Evolutionary conservation across 208 protist species (phyloP).

Genomic region (Trypanosoma caninum): DNA sequence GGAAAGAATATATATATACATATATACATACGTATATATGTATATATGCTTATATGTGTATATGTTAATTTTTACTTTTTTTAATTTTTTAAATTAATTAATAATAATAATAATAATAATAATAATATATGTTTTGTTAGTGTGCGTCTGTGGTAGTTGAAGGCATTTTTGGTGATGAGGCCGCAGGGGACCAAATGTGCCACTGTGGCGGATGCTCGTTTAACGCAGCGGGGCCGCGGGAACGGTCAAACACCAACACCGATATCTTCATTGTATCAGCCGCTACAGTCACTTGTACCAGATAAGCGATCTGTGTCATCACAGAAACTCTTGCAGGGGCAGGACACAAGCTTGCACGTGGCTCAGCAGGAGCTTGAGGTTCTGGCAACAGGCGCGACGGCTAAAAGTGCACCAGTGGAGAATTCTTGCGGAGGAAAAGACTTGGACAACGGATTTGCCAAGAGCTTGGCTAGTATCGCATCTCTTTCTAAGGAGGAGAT

Average conservation of each 20-base stretch:
- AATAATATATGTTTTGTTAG: too few relatives aligned
- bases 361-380: background rate
- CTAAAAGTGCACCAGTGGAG: background rate
- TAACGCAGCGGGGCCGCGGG: background rate
- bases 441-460: background rate
- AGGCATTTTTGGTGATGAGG: background rate
- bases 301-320: background rate
- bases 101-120: too few relatives aligned
- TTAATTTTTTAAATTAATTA: background rate
- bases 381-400: background rate
- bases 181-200: background rate
- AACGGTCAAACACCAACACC: background rate
- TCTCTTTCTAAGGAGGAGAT: constrained; percentile 3
- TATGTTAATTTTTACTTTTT: constrained; percentile 4
- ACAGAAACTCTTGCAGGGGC: background rate
- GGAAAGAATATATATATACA: background rate
- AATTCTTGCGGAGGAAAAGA: too few relatives aligned
- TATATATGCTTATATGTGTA: constrained; percentile 1
- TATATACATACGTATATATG: constrained; percentile 11
- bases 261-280: background rate
- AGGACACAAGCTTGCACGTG: constrained; percentile 1
- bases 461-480: background rate
- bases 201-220: background rate
- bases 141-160: too few relatives aligned
- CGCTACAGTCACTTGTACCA: background rate